These are phyloP conservation scores for Taphrina betulina DNA, from an alignment of 1,139 yeast genomes.

Conservation along the genomic window DNA sequence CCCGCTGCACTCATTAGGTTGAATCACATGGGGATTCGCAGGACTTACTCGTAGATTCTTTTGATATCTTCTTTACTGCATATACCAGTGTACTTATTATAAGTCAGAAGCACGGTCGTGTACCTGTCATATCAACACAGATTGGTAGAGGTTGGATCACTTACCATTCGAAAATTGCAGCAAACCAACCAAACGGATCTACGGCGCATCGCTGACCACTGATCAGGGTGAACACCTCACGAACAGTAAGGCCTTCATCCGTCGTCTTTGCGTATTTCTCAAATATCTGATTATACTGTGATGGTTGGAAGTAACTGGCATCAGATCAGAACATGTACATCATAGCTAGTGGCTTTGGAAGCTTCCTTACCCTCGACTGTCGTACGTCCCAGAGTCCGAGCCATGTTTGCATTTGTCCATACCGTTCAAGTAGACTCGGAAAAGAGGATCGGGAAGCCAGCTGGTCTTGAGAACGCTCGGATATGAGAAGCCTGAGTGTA, in stretches of 20 bases:
- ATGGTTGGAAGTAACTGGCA: constrained; percentile 30
- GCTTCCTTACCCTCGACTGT: constrained; percentile 27
- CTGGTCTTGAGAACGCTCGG: constrained; percentile 27
- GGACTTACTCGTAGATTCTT: constrained; percentile 23
- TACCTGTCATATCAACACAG: no score
- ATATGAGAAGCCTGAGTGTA: constrained; percentile 27
- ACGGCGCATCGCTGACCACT: constrained; percentile 27
- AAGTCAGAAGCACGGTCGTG: constrained; percentile 27
- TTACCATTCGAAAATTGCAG: constrained; percentile 31
- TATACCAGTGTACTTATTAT: constrained; percentile 9
- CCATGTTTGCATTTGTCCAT: constrained; percentile 34
- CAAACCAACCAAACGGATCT: constrained; percentile 34
- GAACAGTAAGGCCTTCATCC: constrained; percentile 12
- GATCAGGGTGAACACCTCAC: constrained; percentile 18
- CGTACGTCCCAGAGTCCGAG: constrained; percentile 24
- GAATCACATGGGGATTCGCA: no score
- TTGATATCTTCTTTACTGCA: constrained; percentile 21
- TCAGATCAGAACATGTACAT: no score
- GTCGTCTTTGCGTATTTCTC: constrained; percentile 19
- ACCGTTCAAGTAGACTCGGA: constrained; percentile 27
- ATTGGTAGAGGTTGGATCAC: no score
- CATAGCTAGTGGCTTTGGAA: no score
- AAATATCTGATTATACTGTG: constrained; percentile 25
- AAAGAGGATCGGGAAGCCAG: constrained; percentile 29
- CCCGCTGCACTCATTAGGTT: not conserved